These are phyloP conservation scores for Scheffersomyces parashehatae DNA, from an alignment of 1,139 yeast species.

Conservation along the genomic window DNA sequence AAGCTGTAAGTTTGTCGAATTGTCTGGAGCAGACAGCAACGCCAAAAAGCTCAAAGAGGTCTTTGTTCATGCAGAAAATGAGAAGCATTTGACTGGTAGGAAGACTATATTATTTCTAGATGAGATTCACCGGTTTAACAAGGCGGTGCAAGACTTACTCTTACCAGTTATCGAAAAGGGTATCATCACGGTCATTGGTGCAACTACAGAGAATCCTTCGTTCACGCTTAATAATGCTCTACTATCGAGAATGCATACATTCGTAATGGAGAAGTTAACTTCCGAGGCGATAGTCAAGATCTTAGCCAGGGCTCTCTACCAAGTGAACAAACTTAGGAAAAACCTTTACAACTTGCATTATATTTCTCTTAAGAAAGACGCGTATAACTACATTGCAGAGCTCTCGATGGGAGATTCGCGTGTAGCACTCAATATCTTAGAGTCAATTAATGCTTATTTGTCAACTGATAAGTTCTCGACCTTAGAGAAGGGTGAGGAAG, in stretches of 20 bases:
- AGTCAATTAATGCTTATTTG: constrained; percentile 44
- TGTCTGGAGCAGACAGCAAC: constrained; percentile 83
- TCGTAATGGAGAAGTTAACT: constrained; percentile 68
- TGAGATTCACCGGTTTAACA: constrained; percentile 90
- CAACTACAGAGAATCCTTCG: constrained; percentile 97
- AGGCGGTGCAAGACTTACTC: constrained; percentile 85
- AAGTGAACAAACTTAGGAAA: constrained; percentile 60
- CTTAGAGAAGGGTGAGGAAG: constrained; percentile 14
- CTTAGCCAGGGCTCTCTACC: constrained; percentile 60
- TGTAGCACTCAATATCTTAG: constrained; percentile 76
- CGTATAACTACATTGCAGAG: constrained; percentile 69
- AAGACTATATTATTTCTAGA: constrained; percentile 83
- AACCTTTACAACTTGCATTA: constrained; percentile 38
- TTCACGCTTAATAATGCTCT: constrained; percentile 87
- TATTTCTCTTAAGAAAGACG: constrained; percentile 54
- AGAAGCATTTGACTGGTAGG: constrained; percentile 61
- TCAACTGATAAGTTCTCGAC: constrained; percentile 32
- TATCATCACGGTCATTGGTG: constrained; percentile 73
- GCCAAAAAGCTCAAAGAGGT: constrained; percentile 69
- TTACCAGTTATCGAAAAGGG: constrained; percentile 74
- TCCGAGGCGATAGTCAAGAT: constrained; percentile 57
- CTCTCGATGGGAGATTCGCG: constrained; percentile 91
- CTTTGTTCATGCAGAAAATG: constrained; percentile 74
- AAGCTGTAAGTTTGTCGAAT: constrained; percentile 65
- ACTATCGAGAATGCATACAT: constrained; percentile 84